Conservation (phyloP, 176 grass and related monocot genomes). For the Microstegium vimineum region DNA sequence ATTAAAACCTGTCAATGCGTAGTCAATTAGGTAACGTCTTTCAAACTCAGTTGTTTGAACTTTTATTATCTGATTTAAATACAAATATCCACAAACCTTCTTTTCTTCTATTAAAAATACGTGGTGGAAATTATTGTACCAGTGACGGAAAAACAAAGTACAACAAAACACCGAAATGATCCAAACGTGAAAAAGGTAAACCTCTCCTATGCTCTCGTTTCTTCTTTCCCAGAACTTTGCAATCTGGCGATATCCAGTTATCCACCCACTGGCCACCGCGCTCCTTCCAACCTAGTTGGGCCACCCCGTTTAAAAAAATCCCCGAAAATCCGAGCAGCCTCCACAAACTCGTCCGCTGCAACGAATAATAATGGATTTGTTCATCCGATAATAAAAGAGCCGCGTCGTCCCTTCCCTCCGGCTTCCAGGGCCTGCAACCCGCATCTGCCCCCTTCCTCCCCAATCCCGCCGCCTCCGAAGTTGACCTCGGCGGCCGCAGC, state of each 20-base stretch:
- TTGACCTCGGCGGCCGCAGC: constrained; percentile 4
- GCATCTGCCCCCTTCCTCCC: neutral
- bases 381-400: constrained; percentile 38
- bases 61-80: neutral
- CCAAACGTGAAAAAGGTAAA: neutral
- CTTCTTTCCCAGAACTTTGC: neutral
- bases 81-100: neutral
- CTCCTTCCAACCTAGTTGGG: neutral
- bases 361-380: no score
- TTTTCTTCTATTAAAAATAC: neutral
- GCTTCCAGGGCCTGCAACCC: neutral
- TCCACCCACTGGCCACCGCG: neutral
- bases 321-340: constrained; percentile 28
- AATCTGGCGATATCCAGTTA: neutral
- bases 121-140: no score
- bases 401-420: constrained; percentile 13
- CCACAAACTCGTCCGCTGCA: neutral
- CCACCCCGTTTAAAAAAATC: constrained; percentile 12
- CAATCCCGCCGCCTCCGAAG: constrained; percentile 5
- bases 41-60: neutral
- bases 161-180: neutral
- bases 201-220: neutral
- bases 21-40: neutral
- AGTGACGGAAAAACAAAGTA: neutral
- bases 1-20: neutral